Conservation (phyloP, 306 rosid species). For the Trifolium fragiferum region DNA sequence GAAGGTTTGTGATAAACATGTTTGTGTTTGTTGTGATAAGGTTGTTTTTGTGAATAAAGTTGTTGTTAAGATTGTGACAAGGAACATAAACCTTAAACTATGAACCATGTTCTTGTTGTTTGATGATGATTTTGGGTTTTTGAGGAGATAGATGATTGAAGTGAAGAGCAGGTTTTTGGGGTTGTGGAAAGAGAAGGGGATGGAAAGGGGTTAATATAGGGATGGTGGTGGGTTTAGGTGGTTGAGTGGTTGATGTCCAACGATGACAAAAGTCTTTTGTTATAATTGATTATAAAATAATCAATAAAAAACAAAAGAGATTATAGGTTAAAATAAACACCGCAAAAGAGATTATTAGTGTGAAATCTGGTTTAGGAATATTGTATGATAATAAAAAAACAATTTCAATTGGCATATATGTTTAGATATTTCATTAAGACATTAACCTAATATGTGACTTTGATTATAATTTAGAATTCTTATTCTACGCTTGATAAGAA, state of each 20-base stretch:
- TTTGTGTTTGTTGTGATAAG: constrained; percentile 60
- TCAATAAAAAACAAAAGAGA: no score
- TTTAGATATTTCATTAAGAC: no score
- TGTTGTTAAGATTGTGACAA: constrained; percentile 39
- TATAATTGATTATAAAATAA: no score
- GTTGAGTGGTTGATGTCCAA: constrained; percentile 51
- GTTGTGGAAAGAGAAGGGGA: not conserved
- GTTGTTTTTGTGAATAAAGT: constrained; percentile 42
- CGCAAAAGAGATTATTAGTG: no score
- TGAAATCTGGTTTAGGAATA: no score
- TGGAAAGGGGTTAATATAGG: constrained; percentile 44
- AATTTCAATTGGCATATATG: no score
- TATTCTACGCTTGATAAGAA: no score
- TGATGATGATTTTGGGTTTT: not conserved
- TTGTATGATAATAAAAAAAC: no score
- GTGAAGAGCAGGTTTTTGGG: not conserved
- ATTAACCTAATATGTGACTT: no score
- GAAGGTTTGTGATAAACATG: constrained; percentile 48
- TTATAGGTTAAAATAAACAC: no score
- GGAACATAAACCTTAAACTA: constrained; percentile 39
- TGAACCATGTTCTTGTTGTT: constrained; percentile 43
- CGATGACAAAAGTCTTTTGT: no score
- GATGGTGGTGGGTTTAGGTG: constrained; percentile 50
- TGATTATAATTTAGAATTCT: no score
- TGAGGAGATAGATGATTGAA: not conserved